Base-by-base conservation (phyloP, 2,329 filamentous ascomycete species). In the Botryotinia convoluta region DNA sequence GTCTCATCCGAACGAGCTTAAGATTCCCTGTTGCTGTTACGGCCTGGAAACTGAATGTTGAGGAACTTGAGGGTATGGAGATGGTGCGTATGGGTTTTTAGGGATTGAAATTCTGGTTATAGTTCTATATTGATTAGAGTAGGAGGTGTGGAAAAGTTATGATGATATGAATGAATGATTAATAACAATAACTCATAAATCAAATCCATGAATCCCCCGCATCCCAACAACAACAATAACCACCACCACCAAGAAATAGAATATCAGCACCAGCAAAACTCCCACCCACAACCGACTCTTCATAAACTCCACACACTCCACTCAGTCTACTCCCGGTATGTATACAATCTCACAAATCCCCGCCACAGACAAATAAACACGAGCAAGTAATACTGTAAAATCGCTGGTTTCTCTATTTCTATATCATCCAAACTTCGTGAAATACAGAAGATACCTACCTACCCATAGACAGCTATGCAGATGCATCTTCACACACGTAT, bases 71-170 rank as follows among this genome's bases (percentile, higher is more conserved):
- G 45, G 22, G 44, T 45, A 4, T 26, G 18, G 8, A 48, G 45
- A 48, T 26, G 4, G 1, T n/a, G 12, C 5, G n/a, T 16, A 16
- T 14, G 6, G 12, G 29, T n/a, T 29, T 0, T 54, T 1, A 7
- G 26, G 26, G 48, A 14, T n/a, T 29, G 26, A 14, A 1, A 12
- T 26, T 29, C 12, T 29, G 48, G 12, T 2, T 29, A 16, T 3
- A 54, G 26, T 3, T n/a, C 6, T 54, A 5, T 54, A 8, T 29
- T 54, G 6, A 18, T n/a, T 14, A 14, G 26, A 51, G 10, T 14
- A 16, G 12, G 26, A 16, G 26, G n/a, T 18, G n/a, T 29, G 5
- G 14, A 54, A 29, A 29, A 48, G 6, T 48, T 22, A 26, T 48
- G 45, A 1, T 51, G 26, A 51, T 14, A 14, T 51, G 22, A 48